phyloP scores from a whole-genome alignment of 1,284 basidiomycete species.

The Ganoderma lingzhi region DNA sequence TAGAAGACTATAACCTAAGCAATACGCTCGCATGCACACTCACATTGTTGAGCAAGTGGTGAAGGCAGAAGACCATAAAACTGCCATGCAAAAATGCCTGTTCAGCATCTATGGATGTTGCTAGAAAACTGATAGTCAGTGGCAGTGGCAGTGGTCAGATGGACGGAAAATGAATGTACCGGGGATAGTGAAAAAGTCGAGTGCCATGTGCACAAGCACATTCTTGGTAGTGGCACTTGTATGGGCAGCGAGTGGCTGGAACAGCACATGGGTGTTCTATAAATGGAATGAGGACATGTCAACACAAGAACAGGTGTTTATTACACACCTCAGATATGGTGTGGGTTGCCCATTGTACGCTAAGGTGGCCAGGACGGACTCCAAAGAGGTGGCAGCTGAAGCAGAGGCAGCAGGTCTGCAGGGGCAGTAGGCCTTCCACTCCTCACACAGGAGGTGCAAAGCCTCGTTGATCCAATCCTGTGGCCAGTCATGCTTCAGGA shows the following conservation, averaged over 20 bases:
- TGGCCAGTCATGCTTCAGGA: not conserved
- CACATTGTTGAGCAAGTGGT: not conserved
- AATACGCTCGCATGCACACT: not conserved
- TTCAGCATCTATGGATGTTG: not conserved
- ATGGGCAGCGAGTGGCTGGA: not conserved
- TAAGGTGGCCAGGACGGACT: not conserved
- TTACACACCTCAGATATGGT: not conserved
- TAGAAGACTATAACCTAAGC: not conserved
- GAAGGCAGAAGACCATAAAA: not conserved
- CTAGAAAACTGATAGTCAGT: not conserved
- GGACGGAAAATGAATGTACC: not conserved
- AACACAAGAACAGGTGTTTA: too few relatives aligned
- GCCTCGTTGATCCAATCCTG: not conserved
- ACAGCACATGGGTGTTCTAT: not conserved
- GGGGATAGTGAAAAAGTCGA: not conserved
- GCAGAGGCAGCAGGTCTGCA: not conserved
- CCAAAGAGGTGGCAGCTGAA: not conserved
- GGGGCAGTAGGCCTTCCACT: not conserved
- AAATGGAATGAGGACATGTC: not conserved
- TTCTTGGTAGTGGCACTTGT: not conserved
- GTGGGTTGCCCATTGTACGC: not conserved
- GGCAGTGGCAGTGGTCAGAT: too few relatives aligned
- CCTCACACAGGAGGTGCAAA: not conserved
- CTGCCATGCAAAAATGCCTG: not conserved
- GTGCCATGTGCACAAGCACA: not conserved